Conservation (phyloP, 176 grass and related monocot genomes). For the Avena eriantha region DNA sequence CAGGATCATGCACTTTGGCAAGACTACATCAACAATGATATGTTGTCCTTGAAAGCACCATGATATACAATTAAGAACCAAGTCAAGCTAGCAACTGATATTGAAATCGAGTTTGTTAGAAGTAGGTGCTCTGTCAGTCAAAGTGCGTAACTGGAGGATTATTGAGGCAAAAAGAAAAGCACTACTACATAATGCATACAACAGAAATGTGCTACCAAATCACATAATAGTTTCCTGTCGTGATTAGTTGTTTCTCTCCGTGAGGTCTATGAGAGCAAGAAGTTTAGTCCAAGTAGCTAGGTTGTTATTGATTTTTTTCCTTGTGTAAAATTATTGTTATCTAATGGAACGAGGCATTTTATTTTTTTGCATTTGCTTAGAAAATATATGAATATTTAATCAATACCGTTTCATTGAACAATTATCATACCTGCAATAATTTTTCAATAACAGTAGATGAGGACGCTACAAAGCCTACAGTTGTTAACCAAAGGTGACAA, state of each 20-base stretch:
- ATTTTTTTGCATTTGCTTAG: neutral
- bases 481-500: neutral
- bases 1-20: neutral
- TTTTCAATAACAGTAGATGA: neutral
- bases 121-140: constrained; percentile 36
- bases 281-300: no score
- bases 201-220: neutral
- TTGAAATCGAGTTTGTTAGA: constrained; percentile 18
- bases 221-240: neutral
- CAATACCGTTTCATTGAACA: neutral
- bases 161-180: neutral
- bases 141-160: neutral
- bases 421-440: neutral
- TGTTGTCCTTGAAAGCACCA: neutral
- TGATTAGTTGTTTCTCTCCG: neutral
- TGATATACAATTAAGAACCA: neutral
- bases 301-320: neutral
- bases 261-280: neutral
- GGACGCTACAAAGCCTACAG: neutral
- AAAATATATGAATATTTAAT: neutral
- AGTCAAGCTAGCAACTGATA: constrained; percentile 26
- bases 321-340: neutral
- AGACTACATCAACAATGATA: neutral
- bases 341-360: neutral
- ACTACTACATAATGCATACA: neutral